Conservation (phyloP, 345 rosid species). For the Linum trigynum region DNA sequence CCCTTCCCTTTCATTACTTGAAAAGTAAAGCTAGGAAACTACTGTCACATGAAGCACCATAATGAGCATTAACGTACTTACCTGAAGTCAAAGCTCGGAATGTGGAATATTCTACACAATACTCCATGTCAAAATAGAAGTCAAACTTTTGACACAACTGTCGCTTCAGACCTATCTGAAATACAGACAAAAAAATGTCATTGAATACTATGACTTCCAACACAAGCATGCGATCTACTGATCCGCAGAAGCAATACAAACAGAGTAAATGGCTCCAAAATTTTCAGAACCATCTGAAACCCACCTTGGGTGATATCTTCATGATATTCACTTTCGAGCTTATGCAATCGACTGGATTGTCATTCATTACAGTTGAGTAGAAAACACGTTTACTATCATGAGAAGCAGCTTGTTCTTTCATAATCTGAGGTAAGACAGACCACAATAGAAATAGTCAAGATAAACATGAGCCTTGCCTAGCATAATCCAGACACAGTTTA, state of each 20-base stretch:
- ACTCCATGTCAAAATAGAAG: conserved; percentile 90
- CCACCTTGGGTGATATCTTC: conserved; percentile 50
- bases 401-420: conserved; percentile 48
- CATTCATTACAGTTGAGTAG: conserved; percentile 83
- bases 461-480: conserved; percentile 1
- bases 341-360: conserved; percentile 77
- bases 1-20: not conserved
- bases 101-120: conserved; percentile 81
- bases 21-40: not conserved
- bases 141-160: conserved; percentile 27
- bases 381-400: conserved; percentile 71
- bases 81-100: conserved; percentile 49
- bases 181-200: conserved; percentile 14
- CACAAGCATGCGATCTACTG: not conserved
- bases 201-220: not conserved
- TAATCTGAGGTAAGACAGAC: conserved; percentile 38
- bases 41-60: not conserved
- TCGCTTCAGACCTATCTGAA: conserved; percentile 51
- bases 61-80: conserved; percentile 23
- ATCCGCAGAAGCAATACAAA: not conserved
- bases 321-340: conserved; percentile 56
- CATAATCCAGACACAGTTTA: conserved; percentile 12
- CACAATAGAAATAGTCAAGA: not conserved
- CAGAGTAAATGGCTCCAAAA: not conserved
- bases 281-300: conserved; percentile 5